A percentile compares a stretch with the other conserved stretches of the same genome.
Conservation (phyloP, 345 rosid genomes). For the Abelmoschus esculentus region DNA sequence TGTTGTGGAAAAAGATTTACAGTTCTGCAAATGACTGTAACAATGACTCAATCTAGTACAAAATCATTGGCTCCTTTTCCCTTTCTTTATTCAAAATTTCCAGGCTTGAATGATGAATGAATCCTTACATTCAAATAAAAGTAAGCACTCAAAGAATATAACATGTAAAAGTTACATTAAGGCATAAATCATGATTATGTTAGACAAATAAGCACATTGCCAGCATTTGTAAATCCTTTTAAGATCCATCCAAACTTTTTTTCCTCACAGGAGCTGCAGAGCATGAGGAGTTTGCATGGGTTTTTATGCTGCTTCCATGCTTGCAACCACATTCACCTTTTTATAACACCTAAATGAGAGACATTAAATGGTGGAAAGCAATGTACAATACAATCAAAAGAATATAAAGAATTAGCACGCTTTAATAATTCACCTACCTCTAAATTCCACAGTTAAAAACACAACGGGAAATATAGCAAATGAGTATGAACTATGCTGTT, state of each 20-base stretch:
- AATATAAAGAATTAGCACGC: not conserved
- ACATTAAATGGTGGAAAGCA: not conserved
- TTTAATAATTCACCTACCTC: not conserved
- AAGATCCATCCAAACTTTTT: too few relatives aligned
- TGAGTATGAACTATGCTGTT: not conserved
- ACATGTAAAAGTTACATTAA: not conserved
- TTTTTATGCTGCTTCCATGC: constrained; percentile 1
- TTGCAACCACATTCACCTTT: constrained; percentile 1
- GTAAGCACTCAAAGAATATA: not conserved
- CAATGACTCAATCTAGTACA: constrained; percentile 4
- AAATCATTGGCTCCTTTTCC: constrained; percentile 4
- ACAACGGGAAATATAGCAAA: not conserved
- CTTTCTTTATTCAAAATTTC: not conserved
- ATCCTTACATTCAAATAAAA: constrained; percentile 8
- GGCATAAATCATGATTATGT: not conserved
- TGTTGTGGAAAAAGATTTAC: not conserved
- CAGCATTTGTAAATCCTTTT: not conserved
- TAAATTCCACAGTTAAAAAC: not conserved
- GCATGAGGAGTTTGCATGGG: constrained; percentile 1
- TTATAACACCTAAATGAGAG: not conserved
- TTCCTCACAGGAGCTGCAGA: not conserved
- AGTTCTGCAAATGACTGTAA: constrained; percentile 3
- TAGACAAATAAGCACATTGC: not conserved
- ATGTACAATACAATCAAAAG: not conserved
- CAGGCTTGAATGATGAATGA: not conserved